Conservation (phyloP, 352 stramenopile genomes). For the Thraustochytrium striatum region DNA sequence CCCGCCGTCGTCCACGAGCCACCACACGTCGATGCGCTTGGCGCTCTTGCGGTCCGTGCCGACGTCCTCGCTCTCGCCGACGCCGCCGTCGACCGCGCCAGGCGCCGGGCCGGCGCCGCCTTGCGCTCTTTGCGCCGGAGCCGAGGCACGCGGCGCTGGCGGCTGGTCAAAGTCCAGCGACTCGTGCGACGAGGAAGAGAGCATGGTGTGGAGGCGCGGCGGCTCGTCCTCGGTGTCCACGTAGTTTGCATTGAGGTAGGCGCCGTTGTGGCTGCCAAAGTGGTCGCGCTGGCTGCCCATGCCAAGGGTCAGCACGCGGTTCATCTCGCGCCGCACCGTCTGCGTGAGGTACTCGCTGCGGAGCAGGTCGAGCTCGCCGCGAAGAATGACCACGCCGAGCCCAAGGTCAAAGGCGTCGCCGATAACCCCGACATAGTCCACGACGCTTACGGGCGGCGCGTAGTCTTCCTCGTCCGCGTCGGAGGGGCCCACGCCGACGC, state of each 20-base stretch:
- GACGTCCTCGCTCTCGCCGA: not conserved
- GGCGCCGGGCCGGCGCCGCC: too few relatives aligned
- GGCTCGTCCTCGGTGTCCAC: not conserved
- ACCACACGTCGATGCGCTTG: constrained; percentile 51
- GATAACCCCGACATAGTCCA: constrained; percentile 48
- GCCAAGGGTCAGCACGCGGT: constrained; percentile 36
- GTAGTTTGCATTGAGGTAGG: constrained; percentile 45
- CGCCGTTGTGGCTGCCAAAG: not conserved
- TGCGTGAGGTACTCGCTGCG: constrained; percentile 46
- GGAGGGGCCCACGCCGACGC: not conserved
- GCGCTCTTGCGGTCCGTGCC: not conserved
- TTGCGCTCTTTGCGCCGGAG: too few relatives aligned
- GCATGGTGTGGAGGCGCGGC: not conserved
- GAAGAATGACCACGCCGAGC: constrained; percentile 37
- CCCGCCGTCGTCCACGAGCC: constrained; percentile 53
- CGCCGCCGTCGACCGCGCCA: too few relatives aligned
- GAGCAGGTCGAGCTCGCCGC: constrained; percentile 44
- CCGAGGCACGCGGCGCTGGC: too few relatives aligned
- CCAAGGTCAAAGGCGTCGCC: constrained; percentile 50
- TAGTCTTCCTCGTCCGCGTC: constrained; percentile 8
- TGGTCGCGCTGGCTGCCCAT: not conserved
- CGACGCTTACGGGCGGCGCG: constrained; percentile 8
- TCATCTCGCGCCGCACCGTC: constrained; percentile 36
- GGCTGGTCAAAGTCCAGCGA: not conserved
- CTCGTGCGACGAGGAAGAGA: not conserved